phyloP scores from a whole-genome alignment of 2,329 filamentous ascomycete species.

The Cercospora beticola region DNA sequence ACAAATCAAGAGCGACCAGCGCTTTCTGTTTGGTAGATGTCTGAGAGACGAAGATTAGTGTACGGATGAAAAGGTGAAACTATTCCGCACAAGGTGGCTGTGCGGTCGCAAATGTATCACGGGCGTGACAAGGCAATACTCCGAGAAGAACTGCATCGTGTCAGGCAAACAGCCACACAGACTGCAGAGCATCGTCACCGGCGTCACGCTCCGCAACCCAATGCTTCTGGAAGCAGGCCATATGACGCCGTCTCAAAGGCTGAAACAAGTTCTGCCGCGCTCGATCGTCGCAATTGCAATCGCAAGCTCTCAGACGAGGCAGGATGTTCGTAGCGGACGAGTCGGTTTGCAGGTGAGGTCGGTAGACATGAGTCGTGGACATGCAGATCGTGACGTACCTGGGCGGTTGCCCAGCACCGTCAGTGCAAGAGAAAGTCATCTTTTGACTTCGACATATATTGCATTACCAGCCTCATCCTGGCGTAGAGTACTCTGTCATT shows the following conservation, averaged over 20 bases:
- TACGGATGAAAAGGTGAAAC: neutral
- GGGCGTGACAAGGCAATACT: neutral
- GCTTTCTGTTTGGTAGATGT: neutral
- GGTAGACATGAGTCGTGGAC: slow-evolving; percentile 11
- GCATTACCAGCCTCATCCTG: slow-evolving; percentile 3
- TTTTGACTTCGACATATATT: neutral
- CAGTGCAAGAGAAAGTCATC: neutral
- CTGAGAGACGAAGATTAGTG: neutral
- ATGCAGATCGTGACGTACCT: slow-evolving; percentile 13
- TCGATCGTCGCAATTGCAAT: slow-evolving; percentile 7
- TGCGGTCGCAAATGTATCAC: slow-evolving; percentile 7
- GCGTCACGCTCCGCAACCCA: slow-evolving; percentile 6
- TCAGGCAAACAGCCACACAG: neutral
- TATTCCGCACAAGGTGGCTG: neutral
- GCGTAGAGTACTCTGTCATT: neutral
- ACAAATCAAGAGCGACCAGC: neutral
- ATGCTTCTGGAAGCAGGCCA: neutral
- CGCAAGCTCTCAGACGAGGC: neutral
- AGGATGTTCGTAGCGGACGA: neutral
- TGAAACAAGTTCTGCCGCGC: neutral
- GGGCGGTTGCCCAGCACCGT: neutral
- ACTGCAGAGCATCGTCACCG: slow-evolving; percentile 6
- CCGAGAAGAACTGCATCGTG: slow-evolving; percentile 1
- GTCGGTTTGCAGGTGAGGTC: slow-evolving; percentile 4
- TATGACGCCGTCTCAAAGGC: neutral